Conservation (phyloP, 495 filamentous ascomycete genomes). For the Podospora pseudoanserina region DNA sequence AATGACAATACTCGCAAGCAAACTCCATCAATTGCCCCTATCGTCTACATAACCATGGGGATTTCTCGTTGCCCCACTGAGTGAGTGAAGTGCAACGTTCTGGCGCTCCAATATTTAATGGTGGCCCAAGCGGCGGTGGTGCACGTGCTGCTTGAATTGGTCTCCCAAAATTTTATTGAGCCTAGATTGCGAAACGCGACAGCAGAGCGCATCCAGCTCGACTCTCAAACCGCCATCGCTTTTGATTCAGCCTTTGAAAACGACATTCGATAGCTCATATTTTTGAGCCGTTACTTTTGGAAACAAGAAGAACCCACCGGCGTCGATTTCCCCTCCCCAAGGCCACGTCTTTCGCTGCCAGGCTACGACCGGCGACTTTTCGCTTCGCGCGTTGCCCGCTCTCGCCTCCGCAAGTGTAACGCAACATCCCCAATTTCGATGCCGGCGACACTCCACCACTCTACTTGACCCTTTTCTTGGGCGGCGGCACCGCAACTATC, state of each 20-base stretch:
- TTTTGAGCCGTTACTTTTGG: not conserved
- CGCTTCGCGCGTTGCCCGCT: not conserved
- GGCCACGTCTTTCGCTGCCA: not conserved
- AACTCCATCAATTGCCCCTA: not conserved
- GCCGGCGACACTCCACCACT: conserved; percentile 8
- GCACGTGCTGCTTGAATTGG: not conserved
- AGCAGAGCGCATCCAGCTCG: not conserved
- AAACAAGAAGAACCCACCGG: not conserved
- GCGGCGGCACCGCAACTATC: conserved; percentile 12
- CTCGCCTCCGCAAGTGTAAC: conserved; percentile 2
- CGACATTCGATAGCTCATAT: not conserved
- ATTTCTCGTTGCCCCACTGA: not conserved
- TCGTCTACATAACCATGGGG: not conserved
- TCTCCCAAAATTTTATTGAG: not conserved
- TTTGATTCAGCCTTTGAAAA: not conserved
- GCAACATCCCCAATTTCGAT: conserved; percentile 13
- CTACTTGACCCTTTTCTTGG: conserved; percentile 10
- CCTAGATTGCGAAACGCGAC: not conserved
- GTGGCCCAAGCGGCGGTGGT: not conserved
- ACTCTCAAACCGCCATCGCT: not conserved
- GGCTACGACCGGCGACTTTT: not conserved
- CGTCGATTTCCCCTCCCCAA: not conserved
- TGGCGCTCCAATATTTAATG: not conserved
- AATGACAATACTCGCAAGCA: not conserved
- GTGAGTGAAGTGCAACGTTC: not conserved